These are phyloP conservation scores for Marasmius tenuissimus DNA, from an alignment of 1,284 basidiomycete genomes.

Conservation along the genomic window DNA sequence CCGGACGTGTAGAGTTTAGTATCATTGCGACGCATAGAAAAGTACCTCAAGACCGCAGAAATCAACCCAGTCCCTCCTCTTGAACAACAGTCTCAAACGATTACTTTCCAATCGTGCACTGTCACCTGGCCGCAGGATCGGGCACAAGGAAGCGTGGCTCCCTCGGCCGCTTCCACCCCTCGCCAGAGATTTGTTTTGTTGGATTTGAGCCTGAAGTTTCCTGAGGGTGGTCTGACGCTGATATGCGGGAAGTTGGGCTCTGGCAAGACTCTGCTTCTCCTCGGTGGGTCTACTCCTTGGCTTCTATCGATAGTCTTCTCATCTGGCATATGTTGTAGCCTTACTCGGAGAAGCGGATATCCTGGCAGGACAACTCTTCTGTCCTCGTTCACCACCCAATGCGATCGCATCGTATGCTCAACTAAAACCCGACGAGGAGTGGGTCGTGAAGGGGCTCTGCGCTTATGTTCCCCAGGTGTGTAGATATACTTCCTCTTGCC, in stretches of 20 bases:
- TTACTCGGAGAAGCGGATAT: constrained; percentile 90
- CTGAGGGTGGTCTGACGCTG: constrained; percentile 73
- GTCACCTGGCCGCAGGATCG: constrained; percentile 88
- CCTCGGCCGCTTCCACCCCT: constrained; percentile 71
- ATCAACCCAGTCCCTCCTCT: constrained; percentile 61
- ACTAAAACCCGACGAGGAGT: constrained; percentile 53
- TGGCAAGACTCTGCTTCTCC: constrained; percentile 81
- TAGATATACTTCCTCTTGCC: not conserved
- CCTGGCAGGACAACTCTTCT: constrained; percentile 75
- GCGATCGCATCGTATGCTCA: constrained; percentile 61
- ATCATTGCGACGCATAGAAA: constrained; percentile 88
- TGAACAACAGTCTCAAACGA: constrained; percentile 52
- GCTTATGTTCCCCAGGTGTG: constrained; percentile 91
- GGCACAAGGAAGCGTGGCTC: constrained; percentile 42
- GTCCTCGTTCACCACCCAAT: constrained; percentile 84
- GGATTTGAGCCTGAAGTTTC: constrained; percentile 82
- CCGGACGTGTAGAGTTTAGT: constrained; percentile 62
- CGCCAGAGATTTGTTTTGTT: constrained; percentile 77
- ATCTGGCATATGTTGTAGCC: constrained; percentile 39
- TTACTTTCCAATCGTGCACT: constrained; percentile 82
- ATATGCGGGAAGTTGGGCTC: constrained; percentile 83
- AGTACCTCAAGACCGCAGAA: constrained; percentile 78
- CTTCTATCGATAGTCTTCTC: not conserved
- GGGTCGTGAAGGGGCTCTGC: constrained; percentile 76
- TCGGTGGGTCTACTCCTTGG: constrained; percentile 42